These are phyloP conservation scores for Coemansia sp. DNA, from an alignment of 192 early-diverging fungal genomes.

Conservation along the genomic window DNA sequence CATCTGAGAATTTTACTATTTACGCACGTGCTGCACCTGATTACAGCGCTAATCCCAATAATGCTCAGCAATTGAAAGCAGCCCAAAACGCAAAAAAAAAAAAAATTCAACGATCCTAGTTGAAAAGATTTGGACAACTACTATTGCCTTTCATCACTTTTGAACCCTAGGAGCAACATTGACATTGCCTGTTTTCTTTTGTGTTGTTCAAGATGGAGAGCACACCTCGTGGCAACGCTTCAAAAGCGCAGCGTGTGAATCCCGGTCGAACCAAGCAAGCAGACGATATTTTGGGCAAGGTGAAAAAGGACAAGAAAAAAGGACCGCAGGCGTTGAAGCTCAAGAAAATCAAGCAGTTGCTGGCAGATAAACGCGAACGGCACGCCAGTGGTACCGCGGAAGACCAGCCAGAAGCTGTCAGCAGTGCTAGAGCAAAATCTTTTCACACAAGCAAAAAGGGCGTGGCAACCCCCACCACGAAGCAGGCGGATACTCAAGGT, in stretches of 20 bases:
- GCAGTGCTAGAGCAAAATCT: neutral
- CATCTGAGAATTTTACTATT: neutral
- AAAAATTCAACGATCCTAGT: neutral
- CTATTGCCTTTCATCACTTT: neutral
- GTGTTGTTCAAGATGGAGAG: neutral
- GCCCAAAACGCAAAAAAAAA: neutral
- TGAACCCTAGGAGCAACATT: neutral
- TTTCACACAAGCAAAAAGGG: neutral
- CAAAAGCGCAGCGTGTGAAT: neutral
- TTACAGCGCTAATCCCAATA: neutral
- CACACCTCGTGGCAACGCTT: neutral
- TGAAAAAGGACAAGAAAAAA: conserved; percentile 13
- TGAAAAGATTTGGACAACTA: too few relatives aligned
- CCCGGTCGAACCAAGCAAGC: neutral
- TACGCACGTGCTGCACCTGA: neutral
- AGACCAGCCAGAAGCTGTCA: neutral
- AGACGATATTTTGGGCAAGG: conserved; percentile 2
- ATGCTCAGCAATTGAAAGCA: neutral
- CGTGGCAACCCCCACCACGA: neutral
- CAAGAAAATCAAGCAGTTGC: conserved; percentile 34
- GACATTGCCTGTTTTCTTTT: neutral
- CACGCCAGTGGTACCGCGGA: neutral
- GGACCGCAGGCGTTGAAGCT: conserved; percentile 18
- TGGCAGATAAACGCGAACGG: conserved; percentile 14
- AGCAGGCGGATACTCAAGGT: neutral